phyloP scores from a whole-genome alignment of 2,329 filamentous ascomycete species.

The Trichoderma atroviride region DNA sequence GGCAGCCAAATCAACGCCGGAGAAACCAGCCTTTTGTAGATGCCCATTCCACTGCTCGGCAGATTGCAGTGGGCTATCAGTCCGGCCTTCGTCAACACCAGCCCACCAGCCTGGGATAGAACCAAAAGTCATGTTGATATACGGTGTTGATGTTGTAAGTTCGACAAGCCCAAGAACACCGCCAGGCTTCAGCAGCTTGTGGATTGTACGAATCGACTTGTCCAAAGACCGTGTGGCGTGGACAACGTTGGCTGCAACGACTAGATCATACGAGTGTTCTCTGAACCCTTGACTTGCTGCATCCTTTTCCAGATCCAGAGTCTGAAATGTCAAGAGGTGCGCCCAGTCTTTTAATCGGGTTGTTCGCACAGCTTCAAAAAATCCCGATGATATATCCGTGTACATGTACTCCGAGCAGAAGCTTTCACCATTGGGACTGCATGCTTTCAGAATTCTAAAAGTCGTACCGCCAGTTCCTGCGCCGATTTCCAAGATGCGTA shows the following conservation, averaged over 20 bases:
- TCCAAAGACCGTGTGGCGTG: slow-evolving; percentile 37
- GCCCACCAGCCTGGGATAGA: slow-evolving; percentile 19
- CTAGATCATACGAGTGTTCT: slow-evolving; percentile 34
- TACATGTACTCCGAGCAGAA: slow-evolving; percentile 37
- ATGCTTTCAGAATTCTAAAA: slow-evolving; percentile 30
- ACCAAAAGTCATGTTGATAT: slow-evolving; percentile 19
- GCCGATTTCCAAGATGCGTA: slow-evolving; percentile 44
- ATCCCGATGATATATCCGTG: slow-evolving; percentile 45
- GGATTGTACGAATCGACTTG: slow-evolving; percentile 33
- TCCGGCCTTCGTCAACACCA: slow-evolving; percentile 7
- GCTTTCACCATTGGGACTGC: neutral
- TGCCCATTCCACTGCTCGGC: slow-evolving; percentile 1
- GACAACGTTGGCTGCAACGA: slow-evolving; percentile 39
- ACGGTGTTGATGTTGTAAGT: slow-evolving; percentile 23
- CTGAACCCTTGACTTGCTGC: slow-evolving; percentile 35
- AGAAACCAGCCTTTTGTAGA: slow-evolving; percentile 4
- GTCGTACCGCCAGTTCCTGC: slow-evolving; percentile 42
- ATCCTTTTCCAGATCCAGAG: slow-evolving; percentile 41
- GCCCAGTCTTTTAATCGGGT: slow-evolving; percentile 32
- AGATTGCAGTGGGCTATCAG: neutral
- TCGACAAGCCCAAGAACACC: slow-evolving; percentile 40
- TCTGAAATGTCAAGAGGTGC: slow-evolving; percentile 38
- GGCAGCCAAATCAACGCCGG: slow-evolving; percentile 10
- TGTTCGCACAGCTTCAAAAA: slow-evolving; percentile 40
- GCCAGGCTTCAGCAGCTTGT: slow-evolving; percentile 36